Conservation (phyloP, 306 rosid species). For the Calophaca sinica region DNA sequence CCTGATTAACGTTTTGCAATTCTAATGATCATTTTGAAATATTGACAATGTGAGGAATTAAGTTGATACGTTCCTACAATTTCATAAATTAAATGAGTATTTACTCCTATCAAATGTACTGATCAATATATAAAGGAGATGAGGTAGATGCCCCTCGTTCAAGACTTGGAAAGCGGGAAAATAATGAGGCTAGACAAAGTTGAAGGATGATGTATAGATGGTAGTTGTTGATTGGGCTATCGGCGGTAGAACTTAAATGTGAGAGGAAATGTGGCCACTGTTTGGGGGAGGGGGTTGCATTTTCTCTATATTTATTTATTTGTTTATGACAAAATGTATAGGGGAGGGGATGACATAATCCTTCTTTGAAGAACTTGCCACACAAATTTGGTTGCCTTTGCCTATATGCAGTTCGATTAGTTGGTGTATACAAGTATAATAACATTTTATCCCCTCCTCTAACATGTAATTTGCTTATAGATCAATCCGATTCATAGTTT, state of each 20-base stretch:
- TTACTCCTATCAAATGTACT: slow-evolving; percentile 16
- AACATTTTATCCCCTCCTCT: neutral
- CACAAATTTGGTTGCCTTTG: neutral
- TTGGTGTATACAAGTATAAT: neutral
- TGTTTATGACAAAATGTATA: neutral
- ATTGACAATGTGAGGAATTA: too few species aligned
- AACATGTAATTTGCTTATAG: neutral
- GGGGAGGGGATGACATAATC: neutral
- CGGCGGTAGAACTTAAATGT: neutral
- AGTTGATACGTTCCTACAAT: too few species aligned
- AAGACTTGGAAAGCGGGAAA: slow-evolving; percentile 7
- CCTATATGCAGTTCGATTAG: neutral
- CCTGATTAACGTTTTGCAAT: too few species aligned
- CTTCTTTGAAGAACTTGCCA: neutral
- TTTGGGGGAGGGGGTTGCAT: too few species aligned
- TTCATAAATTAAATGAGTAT: too few species aligned
- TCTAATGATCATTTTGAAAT: too few species aligned
- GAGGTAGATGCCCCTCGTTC: slow-evolving; percentile 10
- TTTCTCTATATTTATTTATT: too few species aligned
- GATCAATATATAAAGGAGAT: neutral
- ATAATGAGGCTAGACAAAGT: neutral
- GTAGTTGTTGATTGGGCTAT: neutral
- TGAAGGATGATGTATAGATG: neutral
- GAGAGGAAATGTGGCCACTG: neutral
- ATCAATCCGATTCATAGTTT: neutral